These are phyloP conservation scores for Calocera cornea DNA, from an alignment of 768 basidiomycete species.

Conservation along the genomic window DNA sequence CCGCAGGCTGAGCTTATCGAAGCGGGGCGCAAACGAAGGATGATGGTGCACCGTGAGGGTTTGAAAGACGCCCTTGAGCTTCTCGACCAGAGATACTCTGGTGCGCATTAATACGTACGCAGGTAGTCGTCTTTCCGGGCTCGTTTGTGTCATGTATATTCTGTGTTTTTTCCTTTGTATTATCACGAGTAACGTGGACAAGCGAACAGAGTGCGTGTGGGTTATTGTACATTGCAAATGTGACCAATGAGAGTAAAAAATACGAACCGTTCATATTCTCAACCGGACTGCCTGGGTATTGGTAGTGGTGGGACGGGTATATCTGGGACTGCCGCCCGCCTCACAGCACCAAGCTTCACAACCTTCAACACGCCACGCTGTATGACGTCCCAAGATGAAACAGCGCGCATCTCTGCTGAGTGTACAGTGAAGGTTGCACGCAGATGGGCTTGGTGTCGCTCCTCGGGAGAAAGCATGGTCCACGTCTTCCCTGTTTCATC, in stretches of 20 bases:
- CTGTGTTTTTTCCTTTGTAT: neutral
- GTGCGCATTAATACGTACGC: neutral
- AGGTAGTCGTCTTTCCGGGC: neutral
- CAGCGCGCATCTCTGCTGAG: neutral
- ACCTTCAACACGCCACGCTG: neutral
- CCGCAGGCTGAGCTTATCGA: neutral
- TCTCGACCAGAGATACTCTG: slow-evolving; percentile 37
- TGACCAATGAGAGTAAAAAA: neutral
- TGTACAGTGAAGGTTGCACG: neutral
- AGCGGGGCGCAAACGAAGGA: slow-evolving; percentile 33
- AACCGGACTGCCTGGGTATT: neutral
- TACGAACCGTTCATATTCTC: neutral
- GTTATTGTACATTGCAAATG: slow-evolving; percentile 3
- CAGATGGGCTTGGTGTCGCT: neutral
- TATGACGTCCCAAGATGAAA: neutral
- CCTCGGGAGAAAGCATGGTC: neutral
- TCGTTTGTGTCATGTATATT: neutral
- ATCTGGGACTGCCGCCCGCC: neutral
- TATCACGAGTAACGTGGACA: neutral
- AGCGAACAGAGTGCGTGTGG: neutral
- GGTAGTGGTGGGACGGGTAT: neutral
- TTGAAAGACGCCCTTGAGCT: slow-evolving; percentile 63
- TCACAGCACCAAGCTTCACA: neutral
- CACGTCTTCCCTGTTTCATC: neutral
- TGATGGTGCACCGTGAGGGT: slow-evolving; percentile 57